These are phyloP conservation scores for Ceratonia siliqua DNA, from an alignment of 306 rosid species.

Conservation along the genomic window DNA sequence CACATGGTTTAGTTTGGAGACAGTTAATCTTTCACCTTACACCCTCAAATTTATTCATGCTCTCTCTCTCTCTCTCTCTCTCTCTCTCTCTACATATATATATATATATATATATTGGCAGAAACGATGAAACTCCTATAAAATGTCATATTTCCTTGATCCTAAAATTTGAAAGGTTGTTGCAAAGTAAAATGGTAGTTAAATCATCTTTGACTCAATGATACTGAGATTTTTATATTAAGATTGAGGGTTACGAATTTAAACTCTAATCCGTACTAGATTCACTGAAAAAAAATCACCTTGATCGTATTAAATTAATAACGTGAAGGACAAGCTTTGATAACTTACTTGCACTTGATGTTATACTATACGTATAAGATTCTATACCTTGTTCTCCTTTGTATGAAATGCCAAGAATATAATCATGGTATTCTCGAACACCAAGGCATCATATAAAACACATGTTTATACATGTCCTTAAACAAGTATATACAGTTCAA, in stretches of 20 bases:
- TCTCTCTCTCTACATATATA: too few relatives aligned
- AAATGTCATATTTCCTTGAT: too few relatives aligned
- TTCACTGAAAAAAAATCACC: too few relatives aligned
- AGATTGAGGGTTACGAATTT: too few relatives aligned
- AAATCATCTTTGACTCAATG: too few relatives aligned
- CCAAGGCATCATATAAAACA: slow-evolving; percentile 22
- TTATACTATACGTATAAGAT: slow-evolving; percentile 38
- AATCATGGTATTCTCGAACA: slow-evolving; percentile 35
- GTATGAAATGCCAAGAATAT: slow-evolving; percentile 36
- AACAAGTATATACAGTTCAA: too few relatives aligned
- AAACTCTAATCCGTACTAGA: too few relatives aligned
- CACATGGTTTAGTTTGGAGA: slow-evolving; percentile 19
- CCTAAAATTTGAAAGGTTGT: too few relatives aligned
- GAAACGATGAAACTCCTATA: too few relatives aligned
- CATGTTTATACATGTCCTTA: background rate
- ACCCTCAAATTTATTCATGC: background rate
- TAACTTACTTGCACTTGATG: slow-evolving; percentile 42
- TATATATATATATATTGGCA: too few relatives aligned
- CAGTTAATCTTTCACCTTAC: background rate
- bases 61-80: background rate
- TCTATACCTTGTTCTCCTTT: slow-evolving; percentile 35
- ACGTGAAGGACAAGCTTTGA: slow-evolving; percentile 30
- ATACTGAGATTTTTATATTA: too few relatives aligned
- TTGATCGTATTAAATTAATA: slow-evolving; percentile 4
- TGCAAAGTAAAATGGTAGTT: too few relatives aligned